Evolutionary conservation across 2,329 filamentous ascomycete species (phyloP).

Genomic region (Venturia aucupariae): DNA sequence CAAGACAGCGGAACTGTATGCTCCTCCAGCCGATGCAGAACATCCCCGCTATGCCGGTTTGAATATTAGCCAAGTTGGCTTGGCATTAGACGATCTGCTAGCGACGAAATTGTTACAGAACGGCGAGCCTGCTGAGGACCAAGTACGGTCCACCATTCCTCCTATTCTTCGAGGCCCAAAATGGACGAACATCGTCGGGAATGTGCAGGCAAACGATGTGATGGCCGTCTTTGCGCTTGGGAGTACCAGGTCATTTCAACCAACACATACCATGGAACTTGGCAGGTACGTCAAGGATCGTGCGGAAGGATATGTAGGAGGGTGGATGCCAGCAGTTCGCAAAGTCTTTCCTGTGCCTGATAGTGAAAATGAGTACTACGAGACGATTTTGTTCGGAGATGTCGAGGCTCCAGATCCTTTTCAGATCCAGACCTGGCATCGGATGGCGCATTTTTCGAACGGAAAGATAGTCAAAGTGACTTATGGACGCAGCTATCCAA

Average conservation of each 20-base stretch:
- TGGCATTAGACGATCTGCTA: conserved; percentile 10
- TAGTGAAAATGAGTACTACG: conserved; percentile 2
- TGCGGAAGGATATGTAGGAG: conserved; percentile 10
- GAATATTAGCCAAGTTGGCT: not conserved
- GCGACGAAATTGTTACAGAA: conserved; percentile 8
- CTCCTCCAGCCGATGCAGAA: not conserved
- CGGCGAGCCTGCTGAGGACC: conserved; percentile 12
- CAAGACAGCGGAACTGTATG: conserved; percentile 5
- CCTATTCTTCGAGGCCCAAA: not conserved
- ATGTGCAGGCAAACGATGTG: conserved; percentile 13
- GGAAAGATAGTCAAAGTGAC: conserved; percentile 7
- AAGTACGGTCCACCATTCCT: conserved; percentile 12
- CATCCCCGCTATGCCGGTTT: conserved; percentile 11
- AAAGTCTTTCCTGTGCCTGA: conserved; percentile 7
- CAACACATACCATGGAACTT: conserved; percentile 1
- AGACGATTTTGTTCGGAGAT: conserved; percentile 11
- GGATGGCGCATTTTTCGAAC: not conserved
- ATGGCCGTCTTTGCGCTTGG: conserved; percentile 3
- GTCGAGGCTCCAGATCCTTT: conserved; percentile 13
- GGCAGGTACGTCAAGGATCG: not conserved
- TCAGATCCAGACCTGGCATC: conserved; percentile 13
- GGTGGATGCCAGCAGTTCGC: conserved; percentile 13
- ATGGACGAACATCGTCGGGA: conserved; percentile 10
- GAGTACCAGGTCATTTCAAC: conserved; percentile 2
- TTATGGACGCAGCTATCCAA: conserved; percentile 6